Evolutionary conservation across 176 grass and related monocot species (phyloP).

Genomic region (Carex pumila): DNA sequence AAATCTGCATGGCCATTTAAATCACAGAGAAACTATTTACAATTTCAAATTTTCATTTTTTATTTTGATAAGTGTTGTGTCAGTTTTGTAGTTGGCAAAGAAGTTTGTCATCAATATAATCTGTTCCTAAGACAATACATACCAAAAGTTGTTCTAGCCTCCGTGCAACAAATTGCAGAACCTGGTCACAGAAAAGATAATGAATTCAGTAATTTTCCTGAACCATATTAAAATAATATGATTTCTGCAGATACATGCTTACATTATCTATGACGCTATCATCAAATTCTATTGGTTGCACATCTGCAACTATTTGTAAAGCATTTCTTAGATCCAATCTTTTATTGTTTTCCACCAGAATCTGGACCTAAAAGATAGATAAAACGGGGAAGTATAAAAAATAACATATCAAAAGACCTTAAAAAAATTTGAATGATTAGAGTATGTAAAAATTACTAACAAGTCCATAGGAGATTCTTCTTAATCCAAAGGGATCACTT

Average conservation of each 20-base stretch:
- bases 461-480: constrained; percentile 85
- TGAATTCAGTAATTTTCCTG: constrained; percentile 12
- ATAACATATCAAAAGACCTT: neutral
- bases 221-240: neutral
- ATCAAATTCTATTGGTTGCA: constrained; percentile 63
- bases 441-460: constrained; percentile 41
- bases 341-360: constrained; percentile 92
- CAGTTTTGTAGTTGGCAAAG: neutral
- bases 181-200: constrained; percentile 41
- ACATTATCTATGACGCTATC: constrained; percentile 55
- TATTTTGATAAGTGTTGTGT: neutral
- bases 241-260: constrained; percentile 20
- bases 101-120: neutral
- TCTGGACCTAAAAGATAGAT: constrained; percentile 60
- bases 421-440: neutral
- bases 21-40: neutral
- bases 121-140: constrained; percentile 15
- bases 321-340: constrained; percentile 64
- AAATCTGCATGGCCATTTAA: neutral
- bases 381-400: constrained; percentile 28
- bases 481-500: constrained; percentile 83
- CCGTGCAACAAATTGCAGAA: constrained; percentile 67
- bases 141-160: constrained; percentile 97
- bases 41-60: neutral
- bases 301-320: constrained; percentile 53